A percentile compares a stretch with the other conserved stretches of the same genome.
phyloP scores from a whole-genome alignment of 768 basidiomycete genomes.

The Cytidiella melzeri region DNA sequence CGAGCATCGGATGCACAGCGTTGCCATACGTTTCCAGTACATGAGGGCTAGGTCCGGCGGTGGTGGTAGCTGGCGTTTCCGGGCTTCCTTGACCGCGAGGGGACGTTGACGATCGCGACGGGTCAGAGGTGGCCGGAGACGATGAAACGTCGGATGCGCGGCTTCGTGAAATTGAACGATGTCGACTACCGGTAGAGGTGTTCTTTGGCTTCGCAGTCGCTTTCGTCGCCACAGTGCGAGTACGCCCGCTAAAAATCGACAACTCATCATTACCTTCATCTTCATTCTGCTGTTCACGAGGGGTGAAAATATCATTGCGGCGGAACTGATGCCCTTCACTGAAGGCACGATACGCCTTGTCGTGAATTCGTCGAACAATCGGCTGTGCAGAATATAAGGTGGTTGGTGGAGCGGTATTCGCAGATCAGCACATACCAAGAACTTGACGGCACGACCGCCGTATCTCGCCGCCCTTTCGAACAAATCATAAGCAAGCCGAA shows the following conservation, averaged over 20 bases:
- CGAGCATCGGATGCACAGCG: conserved; percentile 26
- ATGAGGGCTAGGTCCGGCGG: conserved; percentile 11
- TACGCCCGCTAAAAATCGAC: conserved; percentile 72
- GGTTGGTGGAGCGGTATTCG: not conserved
- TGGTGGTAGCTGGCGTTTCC: conserved; percentile 8
- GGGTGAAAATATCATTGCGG: conserved; percentile 54
- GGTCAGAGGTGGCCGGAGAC: conserved; percentile 3
- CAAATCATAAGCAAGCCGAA: conserved; percentile 55
- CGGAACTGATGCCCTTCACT: conserved; percentile 37
- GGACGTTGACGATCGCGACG: conserved; percentile 8
- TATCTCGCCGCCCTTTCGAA: conserved; percentile 56
- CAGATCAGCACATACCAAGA: conserved; percentile 42
- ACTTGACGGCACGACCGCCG: conserved; percentile 66
- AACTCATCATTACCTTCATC: conserved; percentile 59
- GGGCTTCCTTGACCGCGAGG: conserved; percentile 2
- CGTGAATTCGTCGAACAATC: conserved; percentile 53
- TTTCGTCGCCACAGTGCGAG: conserved; percentile 54
- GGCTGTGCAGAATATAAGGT: conserved; percentile 36
- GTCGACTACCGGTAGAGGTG: conserved; percentile 1
- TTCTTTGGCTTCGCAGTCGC: conserved; percentile 2
- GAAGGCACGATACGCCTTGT: conserved; percentile 53
- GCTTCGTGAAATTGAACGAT: conserved; percentile 7
- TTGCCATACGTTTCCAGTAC: conserved; percentile 18
- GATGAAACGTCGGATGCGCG: conserved; percentile 5
- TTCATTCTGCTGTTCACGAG: conserved; percentile 26